A percentile compares a stretch with the other conserved stretches of the same genome.
Evolutionary conservation across 345 rosid genomes (phyloP).

Genomic region (Dipteronia dyeriana): DNA sequence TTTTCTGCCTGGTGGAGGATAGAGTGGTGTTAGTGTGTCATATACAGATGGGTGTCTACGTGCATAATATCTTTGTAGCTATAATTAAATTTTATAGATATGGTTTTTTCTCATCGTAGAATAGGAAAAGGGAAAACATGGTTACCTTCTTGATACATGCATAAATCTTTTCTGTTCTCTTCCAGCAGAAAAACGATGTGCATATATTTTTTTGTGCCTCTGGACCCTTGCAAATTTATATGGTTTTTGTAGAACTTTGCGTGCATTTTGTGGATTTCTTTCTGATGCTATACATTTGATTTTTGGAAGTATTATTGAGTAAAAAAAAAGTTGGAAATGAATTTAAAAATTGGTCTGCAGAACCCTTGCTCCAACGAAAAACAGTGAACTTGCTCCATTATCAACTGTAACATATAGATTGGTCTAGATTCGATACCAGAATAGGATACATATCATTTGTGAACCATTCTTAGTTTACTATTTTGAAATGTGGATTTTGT

Average conservation of each 20-base stretch:
- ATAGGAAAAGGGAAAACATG: neutral
- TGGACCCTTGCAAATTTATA: neutral
- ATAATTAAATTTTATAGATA: too few relatives aligned
- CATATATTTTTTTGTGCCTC: neutral
- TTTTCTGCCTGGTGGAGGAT: neutral
- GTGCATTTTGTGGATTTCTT: neutral
- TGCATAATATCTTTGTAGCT: too few relatives aligned
- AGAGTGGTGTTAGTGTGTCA: neutral
- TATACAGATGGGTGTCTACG: neutral
- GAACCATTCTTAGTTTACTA: neutral
- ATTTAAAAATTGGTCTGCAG: neutral
- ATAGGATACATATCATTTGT: neutral
- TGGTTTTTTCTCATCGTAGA: neutral
- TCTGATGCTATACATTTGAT: neutral
- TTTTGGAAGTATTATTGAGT: neutral
- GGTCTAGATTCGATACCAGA: neutral
- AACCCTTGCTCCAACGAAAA: neutral
- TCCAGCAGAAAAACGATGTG: neutral
- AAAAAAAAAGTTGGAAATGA: neutral
- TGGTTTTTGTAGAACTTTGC: neutral
- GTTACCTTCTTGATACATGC: neutral
- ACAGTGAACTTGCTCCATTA: neutral
- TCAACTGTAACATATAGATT: neutral
- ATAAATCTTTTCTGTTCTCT: neutral
- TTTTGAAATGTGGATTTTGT: neutral